Evolutionary conservation across 495 filamentous ascomycete genomes (phyloP).

Genomic region (Penicillium longicatenatum): DNA sequence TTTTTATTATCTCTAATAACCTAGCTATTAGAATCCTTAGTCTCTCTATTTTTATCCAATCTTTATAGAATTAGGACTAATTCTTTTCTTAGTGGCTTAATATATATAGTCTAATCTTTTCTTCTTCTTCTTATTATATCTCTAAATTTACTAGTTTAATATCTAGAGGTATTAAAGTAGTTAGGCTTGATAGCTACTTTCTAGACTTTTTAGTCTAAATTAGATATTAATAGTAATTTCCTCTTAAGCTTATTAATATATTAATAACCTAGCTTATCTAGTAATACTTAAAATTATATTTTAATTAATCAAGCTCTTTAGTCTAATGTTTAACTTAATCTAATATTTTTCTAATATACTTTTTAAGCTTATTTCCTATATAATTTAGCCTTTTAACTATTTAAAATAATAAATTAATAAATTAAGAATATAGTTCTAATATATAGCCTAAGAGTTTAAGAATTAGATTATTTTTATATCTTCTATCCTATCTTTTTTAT

Average conservation of each 20-base stretch:
- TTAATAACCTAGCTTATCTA: background rate
- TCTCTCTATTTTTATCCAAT: background rate
- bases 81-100: background rate
- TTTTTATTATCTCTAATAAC: background rate
- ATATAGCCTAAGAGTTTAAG: background rate
- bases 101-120: background rate
- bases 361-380: background rate
- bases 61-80: background rate
- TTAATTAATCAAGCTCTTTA: background rate
- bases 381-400: background rate
- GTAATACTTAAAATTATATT: background rate
- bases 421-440: background rate
- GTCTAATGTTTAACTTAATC: background rate
- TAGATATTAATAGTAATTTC: background rate
- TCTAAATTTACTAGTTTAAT: background rate
- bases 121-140: background rate
- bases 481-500: background rate
- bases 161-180: background rate
- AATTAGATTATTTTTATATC: background rate
- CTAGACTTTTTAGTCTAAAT: background rate
- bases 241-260: background rate
- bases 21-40: background rate
- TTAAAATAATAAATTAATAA: background rate
- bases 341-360: conserved; percentile 1
- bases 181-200: background rate